Base-by-base conservation (phyloP, 768 basidiomycete genomes). In the Auriscalpium microsporum region DNA sequence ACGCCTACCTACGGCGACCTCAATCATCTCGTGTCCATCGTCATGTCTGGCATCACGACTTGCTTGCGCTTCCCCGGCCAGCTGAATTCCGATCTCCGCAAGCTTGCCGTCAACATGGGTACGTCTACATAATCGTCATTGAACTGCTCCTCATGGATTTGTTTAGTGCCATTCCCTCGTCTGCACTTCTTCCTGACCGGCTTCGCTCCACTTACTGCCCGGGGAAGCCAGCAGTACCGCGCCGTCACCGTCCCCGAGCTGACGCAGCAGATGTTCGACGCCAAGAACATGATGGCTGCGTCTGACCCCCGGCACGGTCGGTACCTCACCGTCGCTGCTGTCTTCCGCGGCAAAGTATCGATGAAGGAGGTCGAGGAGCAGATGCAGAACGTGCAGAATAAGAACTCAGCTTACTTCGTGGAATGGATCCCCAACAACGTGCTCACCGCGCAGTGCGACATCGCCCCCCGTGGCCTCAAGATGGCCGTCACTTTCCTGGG, bases 351-450 rank as follows among this genome's bases (percentile, higher is more conserved):
- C 63, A 94, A 94, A 73, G 94, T 98, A 54, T 91, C 94, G n/a
- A 97, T 98, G 94, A 95, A 95, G 75, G 96, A 99, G 69, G 92
- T 99, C 55, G 96, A 99, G 74, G 96, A 98, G 69, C 91, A 95
- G 67, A 97, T 98, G 93, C 88, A 94, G 73, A 89, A 86, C 63
- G 93, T 98, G 36, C 90, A 94, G 74, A 91, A 82, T 81, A 96
- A 95, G 83, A 96, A 97, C 79, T 89, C 92, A 36, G 87, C 91
- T 6, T 94, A 96, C 79, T 98, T 97, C 65, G 94, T 97, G 62
- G 94, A 99, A 73, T 99, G 96, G 96, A 98, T 99, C 63, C 96
- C 96, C 65, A 96, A 96, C 84, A 98, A 98, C 67, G 90, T 98
- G 57, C 84, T 94, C 65, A 94, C 93, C 40, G 94, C 96, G 59